Evolutionary conservation across 2,329 filamentous ascomycete species (phyloP).

Genomic region (Sporothrix phasma): DNA sequence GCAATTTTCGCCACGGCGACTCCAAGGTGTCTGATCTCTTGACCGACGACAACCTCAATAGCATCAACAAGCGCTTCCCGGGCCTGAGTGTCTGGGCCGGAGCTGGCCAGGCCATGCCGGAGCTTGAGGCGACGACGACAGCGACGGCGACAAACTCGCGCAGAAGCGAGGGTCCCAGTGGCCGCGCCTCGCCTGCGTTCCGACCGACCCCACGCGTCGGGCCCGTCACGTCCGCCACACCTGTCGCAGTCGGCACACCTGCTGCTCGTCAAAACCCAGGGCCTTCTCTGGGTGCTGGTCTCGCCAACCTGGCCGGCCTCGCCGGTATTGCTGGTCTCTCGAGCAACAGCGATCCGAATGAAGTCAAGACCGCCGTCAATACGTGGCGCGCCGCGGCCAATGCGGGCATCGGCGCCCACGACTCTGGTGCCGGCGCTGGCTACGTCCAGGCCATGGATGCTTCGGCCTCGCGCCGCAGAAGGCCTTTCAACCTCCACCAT

Average conservation of each 20-base stretch:
- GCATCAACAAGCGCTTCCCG: not conserved
- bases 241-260: too few species aligned
- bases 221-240: too few species aligned
- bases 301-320: not conserved
- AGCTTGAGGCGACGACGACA: not conserved
- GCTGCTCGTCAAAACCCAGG: too few species aligned
- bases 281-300: not conserved
- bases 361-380: not conserved
- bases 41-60: conserved; percentile 14
- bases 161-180: not conserved
- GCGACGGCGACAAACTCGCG: too few species aligned
- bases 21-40: conserved; percentile 18
- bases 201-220: not conserved
- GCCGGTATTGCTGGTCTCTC: not conserved
- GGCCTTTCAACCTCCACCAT: not conserved
- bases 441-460: not conserved
- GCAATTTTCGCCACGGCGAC: conserved; percentile 20
- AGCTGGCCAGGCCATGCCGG: conserved; percentile 15
- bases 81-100: conserved; percentile 13
- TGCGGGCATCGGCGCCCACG: not conserved
- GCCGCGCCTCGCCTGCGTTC: not conserved
- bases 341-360: not conserved
- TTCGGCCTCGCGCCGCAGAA: not conserved
- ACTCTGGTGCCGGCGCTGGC: not conserved
- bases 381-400: not conserved